Evolutionary conservation across 306 rosid species (phyloP).

Genomic region (Trifolium dubium): DNA sequence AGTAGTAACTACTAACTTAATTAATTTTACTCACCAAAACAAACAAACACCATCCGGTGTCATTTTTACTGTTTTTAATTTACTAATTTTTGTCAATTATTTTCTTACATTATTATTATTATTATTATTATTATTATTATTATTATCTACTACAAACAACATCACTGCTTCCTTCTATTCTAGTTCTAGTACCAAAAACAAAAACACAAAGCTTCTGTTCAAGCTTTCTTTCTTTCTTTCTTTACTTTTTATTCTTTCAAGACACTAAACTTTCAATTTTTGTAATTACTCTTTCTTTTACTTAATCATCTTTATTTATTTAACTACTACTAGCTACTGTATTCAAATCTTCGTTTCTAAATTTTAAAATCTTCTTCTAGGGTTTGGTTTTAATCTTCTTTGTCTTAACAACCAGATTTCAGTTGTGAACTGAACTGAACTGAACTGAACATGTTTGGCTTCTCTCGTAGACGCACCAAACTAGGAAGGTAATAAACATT

Average conservation of each 20-base stretch:
- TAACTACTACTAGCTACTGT: too few relatives aligned
- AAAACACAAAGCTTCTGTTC: too few relatives aligned
- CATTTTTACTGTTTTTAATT: conserved; percentile 10
- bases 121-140: too few relatives aligned
- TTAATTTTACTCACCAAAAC: background rate
- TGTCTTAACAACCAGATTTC: background rate
- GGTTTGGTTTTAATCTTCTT: background rate
- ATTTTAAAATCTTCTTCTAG: background rate
- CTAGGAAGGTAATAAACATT: conserved; percentile 61
- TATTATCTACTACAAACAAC: too few relatives aligned
- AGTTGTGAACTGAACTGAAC: background rate
- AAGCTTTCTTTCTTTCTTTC: background rate
- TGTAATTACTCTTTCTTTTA: too few relatives aligned
- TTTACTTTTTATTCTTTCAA: background rate
- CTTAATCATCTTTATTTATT: too few relatives aligned
- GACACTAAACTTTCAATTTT: background rate
- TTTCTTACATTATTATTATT: background rate
- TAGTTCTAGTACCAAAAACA: too few relatives aligned
- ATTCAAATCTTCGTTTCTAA: too few relatives aligned
- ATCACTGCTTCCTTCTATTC: background rate
- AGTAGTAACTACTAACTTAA: background rate
- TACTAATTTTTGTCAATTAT: background rate
- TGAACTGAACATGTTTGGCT: conserved; percentile 67
- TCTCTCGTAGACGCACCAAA: conserved; percentile 88
- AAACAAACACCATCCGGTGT: too few relatives aligned